Evolutionary conservation across 192 early-diverging fungal genomes (phyloP).

Genomic region (Glomus cerebriforme): DNA sequence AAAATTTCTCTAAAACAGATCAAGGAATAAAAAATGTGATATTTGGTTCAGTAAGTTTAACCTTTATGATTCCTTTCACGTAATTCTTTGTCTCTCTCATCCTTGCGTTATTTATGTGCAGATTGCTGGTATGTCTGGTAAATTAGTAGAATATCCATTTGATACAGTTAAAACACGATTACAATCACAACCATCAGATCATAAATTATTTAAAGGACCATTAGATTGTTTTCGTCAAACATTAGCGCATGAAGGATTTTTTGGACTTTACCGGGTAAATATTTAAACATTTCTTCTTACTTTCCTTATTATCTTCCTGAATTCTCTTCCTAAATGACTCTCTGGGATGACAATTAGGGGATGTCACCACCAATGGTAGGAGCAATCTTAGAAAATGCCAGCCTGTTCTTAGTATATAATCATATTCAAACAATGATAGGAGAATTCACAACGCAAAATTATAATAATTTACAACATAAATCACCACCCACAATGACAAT

Average conservation of each 20-base stretch:
- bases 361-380: no score
- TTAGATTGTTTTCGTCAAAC: conserved; percentile 81
- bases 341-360: no score
- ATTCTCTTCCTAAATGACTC: neutral
- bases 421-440: conserved; percentile 36
- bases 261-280: conserved; percentile 51
- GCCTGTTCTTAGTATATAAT: conserved; percentile 47
- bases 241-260: conserved; percentile 73
- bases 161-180: conserved; percentile 95
- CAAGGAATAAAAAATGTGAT: conserved; percentile 17
- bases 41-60: conserved; percentile 22
- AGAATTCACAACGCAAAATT: neutral
- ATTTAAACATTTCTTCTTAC: neutral
- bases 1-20: neutral
- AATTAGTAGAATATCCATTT: conserved; percentile 95
- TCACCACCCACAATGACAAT: conserved; percentile 49
- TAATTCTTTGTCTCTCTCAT: no score
- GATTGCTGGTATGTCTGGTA: conserved; percentile 88
- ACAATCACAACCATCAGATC: conserved; percentile 89
- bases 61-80: no score
- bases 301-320: neutral
- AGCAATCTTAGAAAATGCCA: no score
- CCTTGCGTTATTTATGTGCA: conserved; percentile 35
- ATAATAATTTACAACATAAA: no score
- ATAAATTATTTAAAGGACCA: conserved; percentile 73